A percentile compares a stretch with the other conserved stretches of the same genome.
These are phyloP conservation scores for Ilyonectria destructans DNA, from an alignment of 2,329 filamentous ascomycete genomes.

Conservation along the genomic window DNA sequence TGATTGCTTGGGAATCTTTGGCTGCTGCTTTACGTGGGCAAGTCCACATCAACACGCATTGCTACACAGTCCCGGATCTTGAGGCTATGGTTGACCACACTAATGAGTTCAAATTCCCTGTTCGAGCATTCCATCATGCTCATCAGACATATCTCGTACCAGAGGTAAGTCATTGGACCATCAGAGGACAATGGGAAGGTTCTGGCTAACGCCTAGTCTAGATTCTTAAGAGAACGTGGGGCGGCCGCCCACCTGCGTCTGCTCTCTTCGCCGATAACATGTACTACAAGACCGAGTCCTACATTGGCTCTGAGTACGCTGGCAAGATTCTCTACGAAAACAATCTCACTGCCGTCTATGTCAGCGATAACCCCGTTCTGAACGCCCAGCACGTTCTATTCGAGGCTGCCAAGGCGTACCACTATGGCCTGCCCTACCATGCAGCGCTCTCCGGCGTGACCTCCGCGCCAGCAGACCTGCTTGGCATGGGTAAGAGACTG, in stretches of 20 bases:
- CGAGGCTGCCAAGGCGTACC: constrained; percentile 73
- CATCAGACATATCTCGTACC: constrained; percentile 78
- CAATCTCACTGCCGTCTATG: constrained; percentile 77
- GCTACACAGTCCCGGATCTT: constrained; percentile 79
- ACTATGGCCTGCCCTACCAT: constrained; percentile 75
- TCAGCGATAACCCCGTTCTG: constrained; percentile 80
- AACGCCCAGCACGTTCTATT: constrained; percentile 81
- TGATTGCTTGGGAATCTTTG: constrained; percentile 76
- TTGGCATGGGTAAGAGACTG: constrained; percentile 71
- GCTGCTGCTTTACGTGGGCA: constrained; percentile 77
- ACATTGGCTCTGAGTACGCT: constrained; percentile 76
- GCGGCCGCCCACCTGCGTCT: constrained; percentile 68
- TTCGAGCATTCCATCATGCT: constrained; percentile 80
- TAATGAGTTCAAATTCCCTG: constrained; percentile 79
- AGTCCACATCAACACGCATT: constrained; percentile 80
- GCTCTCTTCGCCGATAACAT: constrained; percentile 82
- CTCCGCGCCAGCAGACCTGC: constrained; percentile 70
- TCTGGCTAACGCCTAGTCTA: constrained; percentile 39
- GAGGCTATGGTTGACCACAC: constrained; percentile 80
- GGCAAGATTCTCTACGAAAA: constrained; percentile 78
- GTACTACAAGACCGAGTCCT: constrained; percentile 80
- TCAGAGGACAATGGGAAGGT: not conserved
- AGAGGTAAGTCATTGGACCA: constrained; percentile 62
- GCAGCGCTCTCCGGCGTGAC: constrained; percentile 73
- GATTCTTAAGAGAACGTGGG: constrained; percentile 72